These are phyloP conservation scores for Rhodotorula graminis DNA, from an alignment of 768 basidiomycete species.

Conservation along the genomic window DNA sequence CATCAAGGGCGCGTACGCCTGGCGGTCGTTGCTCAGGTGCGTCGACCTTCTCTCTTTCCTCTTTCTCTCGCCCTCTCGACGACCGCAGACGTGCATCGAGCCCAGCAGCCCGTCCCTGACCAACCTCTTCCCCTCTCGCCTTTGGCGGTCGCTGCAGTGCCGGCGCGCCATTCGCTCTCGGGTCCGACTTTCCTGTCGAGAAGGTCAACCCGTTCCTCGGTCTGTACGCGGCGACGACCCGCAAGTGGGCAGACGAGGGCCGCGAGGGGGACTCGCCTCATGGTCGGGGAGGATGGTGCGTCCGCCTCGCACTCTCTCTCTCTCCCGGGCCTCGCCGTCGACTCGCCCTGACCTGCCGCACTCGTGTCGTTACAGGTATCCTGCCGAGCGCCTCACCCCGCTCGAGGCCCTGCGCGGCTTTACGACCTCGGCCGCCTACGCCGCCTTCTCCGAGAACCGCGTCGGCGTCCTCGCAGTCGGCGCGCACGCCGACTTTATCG, in stretches of 20 bases:
- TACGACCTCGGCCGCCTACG: conserved; percentile 85
- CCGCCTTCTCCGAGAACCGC: conserved; percentile 67
- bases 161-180: conserved; percentile 62
- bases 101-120: no score
- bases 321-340: no score
- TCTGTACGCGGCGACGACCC: conserved; percentile 81
- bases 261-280: conserved; percentile 61
- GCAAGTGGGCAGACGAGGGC: conserved; percentile 61
- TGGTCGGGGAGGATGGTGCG: conserved; percentile 74
- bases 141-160: no score
- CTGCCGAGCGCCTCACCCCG: conserved; percentile 68
- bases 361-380: conserved; percentile 56
- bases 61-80: no score
- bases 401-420: conserved; percentile 72
- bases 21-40: conserved; percentile 68
- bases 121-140: no score
- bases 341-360: no score
- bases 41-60: conserved; percentile 40
- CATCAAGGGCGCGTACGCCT: conserved; percentile 84
- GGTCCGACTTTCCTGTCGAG: conserved; percentile 93
- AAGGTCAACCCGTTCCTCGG: conserved; percentile 80
- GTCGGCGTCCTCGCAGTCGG: conserved; percentile 69
- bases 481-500: conserved; percentile 81
- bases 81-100: no score
- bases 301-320: conserved; percentile 5